These are phyloP conservation scores for Heimioporus sp. DNA, from an alignment of 768 basidiomycete species.

Conservation along the genomic window DNA sequence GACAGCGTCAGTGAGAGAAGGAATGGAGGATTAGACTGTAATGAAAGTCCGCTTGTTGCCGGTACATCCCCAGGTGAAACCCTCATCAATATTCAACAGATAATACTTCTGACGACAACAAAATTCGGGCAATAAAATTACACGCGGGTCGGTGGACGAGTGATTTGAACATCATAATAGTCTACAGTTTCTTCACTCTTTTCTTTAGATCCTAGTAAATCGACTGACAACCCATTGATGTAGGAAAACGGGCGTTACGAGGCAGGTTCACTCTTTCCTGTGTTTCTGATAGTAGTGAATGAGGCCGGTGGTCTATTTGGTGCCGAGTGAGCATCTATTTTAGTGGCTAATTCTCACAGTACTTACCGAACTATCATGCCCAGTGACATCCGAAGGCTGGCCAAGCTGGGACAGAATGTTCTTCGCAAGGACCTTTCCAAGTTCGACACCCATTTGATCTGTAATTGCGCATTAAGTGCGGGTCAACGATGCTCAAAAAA, in stretches of 20 bases:
- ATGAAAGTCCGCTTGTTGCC: too few relatives aligned
- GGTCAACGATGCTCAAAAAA: not conserved
- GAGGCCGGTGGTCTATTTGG: slow-evolving; percentile 80
- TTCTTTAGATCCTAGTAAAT: not conserved
- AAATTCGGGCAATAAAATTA: slow-evolving; percentile 8
- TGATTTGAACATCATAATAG: not conserved
- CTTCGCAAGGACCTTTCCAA: slow-evolving; percentile 97
- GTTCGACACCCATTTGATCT: slow-evolving; percentile 99
- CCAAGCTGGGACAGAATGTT: slow-evolving; percentile 87
- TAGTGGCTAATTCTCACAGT: not conserved
- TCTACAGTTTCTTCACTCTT: slow-evolving; percentile 3
- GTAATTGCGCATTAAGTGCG: not conserved
- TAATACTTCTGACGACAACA: not conserved
- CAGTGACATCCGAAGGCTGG: slow-evolving; percentile 73
- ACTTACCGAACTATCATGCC: slow-evolving; percentile 82
- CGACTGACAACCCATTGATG: not conserved
- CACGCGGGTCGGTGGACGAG: not conserved
- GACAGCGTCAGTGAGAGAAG: too few relatives aligned
- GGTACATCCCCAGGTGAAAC: too few relatives aligned
- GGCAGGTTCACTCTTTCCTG: slow-evolving; percentile 60
- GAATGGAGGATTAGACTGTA: too few relatives aligned
- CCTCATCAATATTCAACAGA: too few relatives aligned
- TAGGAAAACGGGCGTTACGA: slow-evolving; percentile 8
- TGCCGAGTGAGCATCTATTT: slow-evolving; percentile 4
- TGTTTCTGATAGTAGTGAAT: slow-evolving; percentile 96